Evolutionary conservation across 1,284 basidiomycete species (phyloP).

Genomic region (Phylloporus gajari): DNA sequence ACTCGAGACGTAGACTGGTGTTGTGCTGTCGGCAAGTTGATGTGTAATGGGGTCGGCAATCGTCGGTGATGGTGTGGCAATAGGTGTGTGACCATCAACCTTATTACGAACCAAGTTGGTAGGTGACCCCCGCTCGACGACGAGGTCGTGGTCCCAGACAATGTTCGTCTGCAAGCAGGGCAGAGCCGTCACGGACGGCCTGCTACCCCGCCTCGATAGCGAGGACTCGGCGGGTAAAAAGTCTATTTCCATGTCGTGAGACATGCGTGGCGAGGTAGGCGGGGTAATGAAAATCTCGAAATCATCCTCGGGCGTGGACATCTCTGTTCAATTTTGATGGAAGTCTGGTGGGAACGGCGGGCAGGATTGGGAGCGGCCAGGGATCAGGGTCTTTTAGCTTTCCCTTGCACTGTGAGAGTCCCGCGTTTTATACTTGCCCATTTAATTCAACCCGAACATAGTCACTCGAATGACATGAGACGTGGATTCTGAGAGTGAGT

Average conservation of each 20-base stretch:
- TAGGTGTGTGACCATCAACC: conserved; percentile 13
- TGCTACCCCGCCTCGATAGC: conserved; percentile 59
- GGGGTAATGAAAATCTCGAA: conserved; percentile 68
- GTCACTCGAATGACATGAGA: conserved; percentile 34
- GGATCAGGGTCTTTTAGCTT: conserved; percentile 17
- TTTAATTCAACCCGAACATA: conserved; percentile 28
- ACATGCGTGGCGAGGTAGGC: conserved; percentile 61
- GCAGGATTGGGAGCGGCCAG: conserved; percentile 19
- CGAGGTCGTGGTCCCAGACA: conserved; percentile 59
- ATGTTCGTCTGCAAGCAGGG: conserved; percentile 58
- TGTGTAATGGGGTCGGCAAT: conserved; percentile 39
- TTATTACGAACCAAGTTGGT: conserved; percentile 36
- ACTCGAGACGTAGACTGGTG: conserved; percentile 37
- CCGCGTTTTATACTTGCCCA: conserved; percentile 38
- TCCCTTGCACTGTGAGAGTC: conserved; percentile 12
- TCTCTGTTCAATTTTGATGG: conserved; percentile 22
- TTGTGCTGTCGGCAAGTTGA: conserved; percentile 22
- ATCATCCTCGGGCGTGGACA: conserved; percentile 42
- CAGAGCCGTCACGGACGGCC: conserved; percentile 44
- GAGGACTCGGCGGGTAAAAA: conserved; percentile 52
- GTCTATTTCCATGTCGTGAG: conserved; percentile 30
- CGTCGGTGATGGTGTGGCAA: conserved; percentile 34
- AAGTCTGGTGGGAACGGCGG: conserved; percentile 21
- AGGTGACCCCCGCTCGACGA: conserved; percentile 48
- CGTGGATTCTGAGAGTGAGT: conserved; percentile 28